Base-by-base conservation (phyloP, 192 early-diverging fungal genomes). In the Backusella tarrabulga region DNA sequence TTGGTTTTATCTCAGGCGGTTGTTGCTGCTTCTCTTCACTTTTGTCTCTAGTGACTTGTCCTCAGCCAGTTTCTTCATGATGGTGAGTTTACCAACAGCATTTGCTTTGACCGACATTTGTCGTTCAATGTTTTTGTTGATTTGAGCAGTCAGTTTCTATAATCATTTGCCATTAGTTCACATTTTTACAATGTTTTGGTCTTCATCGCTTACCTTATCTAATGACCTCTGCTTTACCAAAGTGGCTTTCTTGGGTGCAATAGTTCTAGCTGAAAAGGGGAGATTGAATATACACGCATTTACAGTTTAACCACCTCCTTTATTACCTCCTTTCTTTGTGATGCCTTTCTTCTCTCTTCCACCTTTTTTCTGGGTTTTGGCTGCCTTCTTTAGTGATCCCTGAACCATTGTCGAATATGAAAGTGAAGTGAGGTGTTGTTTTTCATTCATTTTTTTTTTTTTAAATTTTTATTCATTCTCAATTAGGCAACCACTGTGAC, bases 61-160 rank as follows among this genome's bases (percentile, higher is more conserved):
- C 36, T 91, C 89, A 17, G 90, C 93, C 34, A 89, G 68, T 12
- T 78, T 77, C 83, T 92, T 93, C 93, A 94, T 92, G 69, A 94
- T 94, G 8, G 90, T 93, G 72, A 94, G 80, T 81, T 94, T 94
- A 76, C 93, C 92, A 17, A 91, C 90, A 8, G 91, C 85, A 46
- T 88, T 91, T 0, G 93, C 93, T 60, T 89, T 85, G 23, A 90
- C 90, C 5, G 92, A 91, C 93, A 94, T 93, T 73, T 86, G 84
- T 34, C 79, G 80, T 71, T 89, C 88, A 69, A 89, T 89, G 60
- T 87, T 86, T 72, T 82, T 83, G 77, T 87, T 89, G 77, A 87
- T 89, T 41, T 80, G 74, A 11, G 81, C 88, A 74, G 84, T 83
- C 40, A 89, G 63, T 84, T 83, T 89, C 88, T 21, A 44, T n/a